These are phyloP conservation scores for Saposhnikovia divaricata DNA, from an alignment of 129 eudicot species.

Conservation along the genomic window DNA sequence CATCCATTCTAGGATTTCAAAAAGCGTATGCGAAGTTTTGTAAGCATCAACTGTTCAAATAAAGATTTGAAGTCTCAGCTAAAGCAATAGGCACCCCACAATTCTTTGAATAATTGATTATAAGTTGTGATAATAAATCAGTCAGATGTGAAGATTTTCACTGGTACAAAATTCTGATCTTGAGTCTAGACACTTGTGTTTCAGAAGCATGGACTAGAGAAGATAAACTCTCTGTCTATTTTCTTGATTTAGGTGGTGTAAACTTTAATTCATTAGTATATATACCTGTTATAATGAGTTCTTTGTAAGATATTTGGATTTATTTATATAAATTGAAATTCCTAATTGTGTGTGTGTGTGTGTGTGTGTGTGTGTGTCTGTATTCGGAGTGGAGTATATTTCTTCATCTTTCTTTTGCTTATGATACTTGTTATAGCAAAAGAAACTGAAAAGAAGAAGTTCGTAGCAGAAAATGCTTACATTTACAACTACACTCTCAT, in stretches of 20 bases:
- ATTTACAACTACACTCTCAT: constrained; percentile 89
- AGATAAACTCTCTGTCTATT: not conserved
- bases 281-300: not conserved
- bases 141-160: not conserved
- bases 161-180: not conserved
- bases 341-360: not conserved
- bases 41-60: not conserved
- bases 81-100: not conserved
- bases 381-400: not conserved
- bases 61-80: not conserved
- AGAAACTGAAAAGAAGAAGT: not conserved
- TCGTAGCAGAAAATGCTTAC: constrained; percentile 41
- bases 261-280: not conserved
- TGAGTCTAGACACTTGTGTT: not conserved
- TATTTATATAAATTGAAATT: too few species aligned
- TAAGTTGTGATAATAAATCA: not conserved
- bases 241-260: not conserved
- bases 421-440: not conserved
- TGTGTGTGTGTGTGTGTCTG: not conserved
- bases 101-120: not conserved
- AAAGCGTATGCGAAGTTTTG: not conserved
- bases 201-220: not conserved
- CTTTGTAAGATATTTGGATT: not conserved
- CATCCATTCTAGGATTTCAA: not conserved
- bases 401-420: not conserved